Percentiles rank a stretch among this genome's conserved stretches.
Conservation (phyloP, 768 basidiomycete species). For the Phlebiopsis gigantea region DNA sequence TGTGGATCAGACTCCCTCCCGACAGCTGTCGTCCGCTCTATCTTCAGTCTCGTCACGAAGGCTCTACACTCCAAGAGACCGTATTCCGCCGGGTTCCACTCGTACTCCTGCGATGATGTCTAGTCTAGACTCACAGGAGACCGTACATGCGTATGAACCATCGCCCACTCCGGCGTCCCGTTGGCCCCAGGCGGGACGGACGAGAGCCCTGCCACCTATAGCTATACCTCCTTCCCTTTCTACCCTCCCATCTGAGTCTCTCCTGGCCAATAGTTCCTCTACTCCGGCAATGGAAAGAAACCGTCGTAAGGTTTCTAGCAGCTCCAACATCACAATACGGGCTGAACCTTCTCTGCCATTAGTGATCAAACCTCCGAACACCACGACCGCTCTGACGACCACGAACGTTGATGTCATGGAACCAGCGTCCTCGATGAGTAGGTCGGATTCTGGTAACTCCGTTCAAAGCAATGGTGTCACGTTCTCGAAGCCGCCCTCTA, state of each 20-base stretch:
- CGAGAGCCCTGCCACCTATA: constrained; percentile 42
- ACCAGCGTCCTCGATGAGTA: constrained; percentile 28
- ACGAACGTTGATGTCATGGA: constrained; percentile 35
- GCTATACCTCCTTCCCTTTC: constrained; percentile 56
- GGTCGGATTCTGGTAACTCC: constrained; percentile 40
- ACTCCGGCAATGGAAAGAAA: constrained; percentile 22
- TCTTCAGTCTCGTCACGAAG: constrained; percentile 38
- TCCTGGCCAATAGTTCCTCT: constrained; percentile 20
- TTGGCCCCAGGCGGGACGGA: constrained; percentile 33
- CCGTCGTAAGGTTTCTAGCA: constrained; percentile 40
- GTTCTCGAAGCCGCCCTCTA: constrained; percentile 58
- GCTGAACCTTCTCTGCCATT: constrained; percentile 30
- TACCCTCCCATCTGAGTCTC: constrained; percentile 53
- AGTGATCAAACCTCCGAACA: constrained; percentile 45
- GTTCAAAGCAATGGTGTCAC: constrained; percentile 44
- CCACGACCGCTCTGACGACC: constrained; percentile 63
- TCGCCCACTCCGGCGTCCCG: constrained; percentile 42
- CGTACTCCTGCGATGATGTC: constrained; percentile 13
- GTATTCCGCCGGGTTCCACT: constrained; percentile 32
- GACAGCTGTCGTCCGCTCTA: constrained; percentile 14
- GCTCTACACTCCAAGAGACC: constrained; percentile 52
- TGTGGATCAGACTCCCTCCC: constrained; percentile 18
- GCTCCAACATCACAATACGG: constrained; percentile 44
- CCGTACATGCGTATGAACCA: constrained; percentile 34
- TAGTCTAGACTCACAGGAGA: constrained; percentile 24